Percentiles rank a stretch among this genome's conserved stretches.
These are phyloP conservation scores for Zygnema cylindricum DNA, from an alignment of 139 green algal genomes.

Conservation along the genomic window DNA sequence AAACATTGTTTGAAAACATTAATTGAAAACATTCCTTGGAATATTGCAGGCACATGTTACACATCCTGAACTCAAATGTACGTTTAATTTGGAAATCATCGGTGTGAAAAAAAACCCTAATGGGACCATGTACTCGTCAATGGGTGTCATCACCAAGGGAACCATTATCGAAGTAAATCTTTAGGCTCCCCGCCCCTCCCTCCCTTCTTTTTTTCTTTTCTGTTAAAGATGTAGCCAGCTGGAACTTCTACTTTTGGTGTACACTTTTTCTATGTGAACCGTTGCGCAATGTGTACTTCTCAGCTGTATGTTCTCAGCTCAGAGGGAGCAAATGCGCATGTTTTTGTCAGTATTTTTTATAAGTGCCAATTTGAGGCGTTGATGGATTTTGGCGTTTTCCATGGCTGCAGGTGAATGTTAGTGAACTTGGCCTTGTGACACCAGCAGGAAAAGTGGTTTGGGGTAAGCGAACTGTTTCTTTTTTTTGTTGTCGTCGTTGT, in stretches of 20 bases:
- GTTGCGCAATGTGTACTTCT: no score
- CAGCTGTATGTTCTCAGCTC: no score
- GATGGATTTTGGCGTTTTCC: no score
- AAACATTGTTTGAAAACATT: no score
- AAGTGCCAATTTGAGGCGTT: no score
- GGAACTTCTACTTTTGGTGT: no score
- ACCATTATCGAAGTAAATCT: slow-evolving; percentile 87
- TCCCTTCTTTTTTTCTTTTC: no score
- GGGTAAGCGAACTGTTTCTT: slow-evolving; percentile 85
- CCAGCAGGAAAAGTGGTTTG: slow-evolving; percentile 99
- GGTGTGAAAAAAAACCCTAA: slow-evolving; percentile 99
- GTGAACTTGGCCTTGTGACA: slow-evolving; percentile 97
- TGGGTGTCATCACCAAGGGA: slow-evolving; percentile 96
- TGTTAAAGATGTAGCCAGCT: no score
- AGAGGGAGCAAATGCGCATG: no score
- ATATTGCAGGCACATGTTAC: slow-evolving; percentile 86
- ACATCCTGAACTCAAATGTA: slow-evolving; percentile 98
- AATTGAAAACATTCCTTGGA: no score
- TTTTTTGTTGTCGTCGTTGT: slow-evolving; percentile 23
- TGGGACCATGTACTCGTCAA: slow-evolving; percentile 89
- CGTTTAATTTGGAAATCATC: slow-evolving; percentile 96
- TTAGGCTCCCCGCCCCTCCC: no score
- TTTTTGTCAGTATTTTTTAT: no score
- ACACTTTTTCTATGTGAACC: slow-evolving; percentile 2
- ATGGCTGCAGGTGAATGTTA: slow-evolving; percentile 98